A percentile compares a stretch with the other conserved stretches of the same genome.
These are phyloP conservation scores for Mallotus nudiflorus DNA, from an alignment of 345 rosid genomes.

Conservation along the genomic window DNA sequence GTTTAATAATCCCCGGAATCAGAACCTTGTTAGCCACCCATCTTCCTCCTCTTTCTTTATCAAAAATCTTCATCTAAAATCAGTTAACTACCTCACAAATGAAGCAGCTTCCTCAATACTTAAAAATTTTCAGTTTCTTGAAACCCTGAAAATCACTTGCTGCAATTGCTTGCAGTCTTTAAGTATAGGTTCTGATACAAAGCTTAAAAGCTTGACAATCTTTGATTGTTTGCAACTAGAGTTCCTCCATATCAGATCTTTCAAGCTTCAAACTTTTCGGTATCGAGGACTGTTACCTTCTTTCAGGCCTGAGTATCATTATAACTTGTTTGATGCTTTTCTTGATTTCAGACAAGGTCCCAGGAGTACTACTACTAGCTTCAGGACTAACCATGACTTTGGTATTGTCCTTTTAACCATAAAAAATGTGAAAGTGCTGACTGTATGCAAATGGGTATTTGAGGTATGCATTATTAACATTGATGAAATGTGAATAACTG, in stretches of 20 bases:
- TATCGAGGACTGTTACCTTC: slow-evolving; percentile 45
- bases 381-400: slow-evolving; percentile 23
- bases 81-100: slow-evolving; percentile 42
- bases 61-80: slow-evolving; percentile 42
- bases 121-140: slow-evolving; percentile 42
- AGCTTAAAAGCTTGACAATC: slow-evolving; percentile 49
- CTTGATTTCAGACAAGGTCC: slow-evolving; percentile 58
- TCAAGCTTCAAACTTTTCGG: slow-evolving; percentile 42
- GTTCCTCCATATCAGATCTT: slow-evolving; percentile 40
- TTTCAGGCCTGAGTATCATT: slow-evolving; percentile 49
- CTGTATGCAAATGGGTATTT: slow-evolving; percentile 61
- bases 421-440: slow-evolving; percentile 53
- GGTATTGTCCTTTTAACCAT: slow-evolving; percentile 47
- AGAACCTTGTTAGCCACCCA: slow-evolving; percentile 21
- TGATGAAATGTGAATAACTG: not conserved
- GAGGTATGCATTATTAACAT: slow-evolving; percentile 39
- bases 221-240: slow-evolving; percentile 39
- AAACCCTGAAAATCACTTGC: slow-evolving; percentile 45
- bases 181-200: slow-evolving; percentile 42
- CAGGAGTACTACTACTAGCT: slow-evolving; percentile 14
- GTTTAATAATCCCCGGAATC: slow-evolving; percentile 27
- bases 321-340: slow-evolving; percentile 49
- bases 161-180: slow-evolving; percentile 45
- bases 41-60: slow-evolving; percentile 37
- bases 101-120: slow-evolving; percentile 50